A percentile compares a stretch with the other conserved stretches of the same genome.
Evolutionary conservation across 116 monocot species (phyloP).

Genomic region (Zostera marina): DNA sequence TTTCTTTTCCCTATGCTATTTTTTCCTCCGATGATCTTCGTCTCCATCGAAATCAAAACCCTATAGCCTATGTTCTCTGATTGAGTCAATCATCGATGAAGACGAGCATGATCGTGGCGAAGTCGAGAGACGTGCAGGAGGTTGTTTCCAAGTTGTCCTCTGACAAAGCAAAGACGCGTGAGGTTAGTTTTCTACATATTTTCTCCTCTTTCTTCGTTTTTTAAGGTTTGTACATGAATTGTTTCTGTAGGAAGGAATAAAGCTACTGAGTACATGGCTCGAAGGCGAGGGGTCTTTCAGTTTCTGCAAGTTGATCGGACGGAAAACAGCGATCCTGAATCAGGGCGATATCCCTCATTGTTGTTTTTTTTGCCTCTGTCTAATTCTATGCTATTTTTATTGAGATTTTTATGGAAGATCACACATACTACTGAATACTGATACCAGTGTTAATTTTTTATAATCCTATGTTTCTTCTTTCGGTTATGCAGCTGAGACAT

Average conservation of each 20-base stretch:
- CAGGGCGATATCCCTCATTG: conserved; percentile 43
- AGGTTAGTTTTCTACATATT: conserved; percentile 15
- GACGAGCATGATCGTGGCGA: conserved; percentile 32
- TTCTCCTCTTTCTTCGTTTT: not conserved
- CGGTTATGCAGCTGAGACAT: conserved; percentile 45
- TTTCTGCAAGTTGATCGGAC: conserved; percentile 54
- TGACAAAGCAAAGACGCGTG: conserved; percentile 50
- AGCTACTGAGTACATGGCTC: conserved; percentile 56
- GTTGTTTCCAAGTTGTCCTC: conserved; percentile 71
- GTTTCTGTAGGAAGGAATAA: conserved; percentile 49
- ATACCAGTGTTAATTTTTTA: not conserved
- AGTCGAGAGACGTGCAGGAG: conserved; percentile 52
- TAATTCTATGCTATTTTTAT: not conserved
- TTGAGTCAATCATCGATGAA: not conserved
- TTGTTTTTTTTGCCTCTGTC: conserved; percentile 5
- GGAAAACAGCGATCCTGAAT: conserved; percentile 42
- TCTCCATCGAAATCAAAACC: not conserved
- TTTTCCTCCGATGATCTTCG: not conserved
- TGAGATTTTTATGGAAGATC: not conserved
- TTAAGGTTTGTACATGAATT: not conserved
- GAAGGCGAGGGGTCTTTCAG: conserved; percentile 50
- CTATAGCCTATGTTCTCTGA: not conserved
- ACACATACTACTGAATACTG: too few species aligned
- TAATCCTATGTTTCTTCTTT: not conserved
- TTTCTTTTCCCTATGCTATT: too few species aligned